Conservation (phyloP, 192 early-diverging fungal genomes). For the Linnemannia schmuckeri region DNA sequence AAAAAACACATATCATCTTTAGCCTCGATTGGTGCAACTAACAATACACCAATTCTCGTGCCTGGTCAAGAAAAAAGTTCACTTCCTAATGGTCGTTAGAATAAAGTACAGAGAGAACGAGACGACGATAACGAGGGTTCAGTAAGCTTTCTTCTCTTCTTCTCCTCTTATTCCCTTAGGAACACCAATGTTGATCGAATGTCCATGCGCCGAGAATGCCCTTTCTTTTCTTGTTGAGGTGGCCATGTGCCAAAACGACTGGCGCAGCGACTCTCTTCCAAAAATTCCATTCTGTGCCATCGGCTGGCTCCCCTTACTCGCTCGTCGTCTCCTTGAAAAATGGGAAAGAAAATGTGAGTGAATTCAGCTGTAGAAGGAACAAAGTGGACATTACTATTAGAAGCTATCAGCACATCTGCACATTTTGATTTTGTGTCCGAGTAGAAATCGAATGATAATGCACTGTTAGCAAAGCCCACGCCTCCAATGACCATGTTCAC, state of each 20-base stretch:
- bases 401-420: background rate
- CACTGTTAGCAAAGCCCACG: too few relatives aligned
- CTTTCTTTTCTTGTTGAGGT: background rate
- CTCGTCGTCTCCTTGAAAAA: background rate
- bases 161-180: background rate
- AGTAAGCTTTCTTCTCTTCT: too few relatives aligned
- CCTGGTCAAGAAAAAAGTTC: too few relatives aligned
- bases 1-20: too few relatives aligned
- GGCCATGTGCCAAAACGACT: constrained; percentile 2
- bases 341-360: background rate
- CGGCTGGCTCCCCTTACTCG: background rate
- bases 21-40: too few relatives aligned
- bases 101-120: background rate
- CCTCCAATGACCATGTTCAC: background rate
- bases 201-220: background rate
- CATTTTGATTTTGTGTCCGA: too few relatives aligned
- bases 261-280: background rate
- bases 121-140: background rate
- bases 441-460: too few relatives aligned
- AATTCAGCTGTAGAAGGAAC: background rate
- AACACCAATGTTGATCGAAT: background rate
- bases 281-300: background rate
- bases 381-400: background rate
- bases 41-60: too few relatives aligned
- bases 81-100: too few relatives aligned